Percentiles rank a stretch among this genome's conserved stretches.
phyloP scores from a whole-genome alignment of 2,329 filamentous ascomycete genomes.

The Venturia aucupariae region DNA sequence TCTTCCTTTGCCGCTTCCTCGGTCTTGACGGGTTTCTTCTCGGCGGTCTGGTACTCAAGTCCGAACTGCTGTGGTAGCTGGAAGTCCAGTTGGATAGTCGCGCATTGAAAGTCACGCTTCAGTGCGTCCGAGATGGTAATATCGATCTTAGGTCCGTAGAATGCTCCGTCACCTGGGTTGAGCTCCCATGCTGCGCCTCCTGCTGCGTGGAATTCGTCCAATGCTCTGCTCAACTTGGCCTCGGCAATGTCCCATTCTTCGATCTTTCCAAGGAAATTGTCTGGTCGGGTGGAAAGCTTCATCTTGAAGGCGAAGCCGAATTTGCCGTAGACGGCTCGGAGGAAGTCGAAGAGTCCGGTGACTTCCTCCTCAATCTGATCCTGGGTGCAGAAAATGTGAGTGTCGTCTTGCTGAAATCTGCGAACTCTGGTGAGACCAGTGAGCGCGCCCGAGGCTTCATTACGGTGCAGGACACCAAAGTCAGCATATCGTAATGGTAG shows the following conservation, averaged over 20 bases:
- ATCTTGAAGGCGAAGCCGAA: constrained; percentile 88
- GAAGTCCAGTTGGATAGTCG: constrained; percentile 92
- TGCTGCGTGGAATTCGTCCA: constrained; percentile 62
- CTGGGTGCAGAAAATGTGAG: constrained; percentile 87
- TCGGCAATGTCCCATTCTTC: constrained; percentile 88
- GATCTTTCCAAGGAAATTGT: constrained; percentile 80
- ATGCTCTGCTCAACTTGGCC: constrained; percentile 64
- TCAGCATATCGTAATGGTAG: constrained; percentile 89
- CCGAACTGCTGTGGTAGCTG: constrained; percentile 79
- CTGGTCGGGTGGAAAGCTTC: constrained; percentile 82
- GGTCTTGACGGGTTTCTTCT: constrained; percentile 34
- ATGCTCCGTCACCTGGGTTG: constrained; percentile 91
- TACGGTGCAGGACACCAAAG: constrained; percentile 90
- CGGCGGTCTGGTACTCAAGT: constrained; percentile 73
- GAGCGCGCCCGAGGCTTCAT: constrained; percentile 87
- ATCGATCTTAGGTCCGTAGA: constrained; percentile 98
- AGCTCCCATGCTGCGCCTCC: constrained; percentile 70
- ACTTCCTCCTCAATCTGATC: constrained; percentile 69
- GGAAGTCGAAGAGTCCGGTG: constrained; percentile 76
- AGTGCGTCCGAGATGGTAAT: constrained; percentile 88
- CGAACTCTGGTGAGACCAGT: constrained; percentile 86
- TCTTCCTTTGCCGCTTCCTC: constrained; percentile 32
- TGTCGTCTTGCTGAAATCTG: constrained; percentile 92
- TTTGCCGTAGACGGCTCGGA: constrained; percentile 68
- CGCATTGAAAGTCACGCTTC: constrained; percentile 76